These are phyloP conservation scores for Stagonosporopsis cucurbitacearum DNA, from an alignment of 2,329 filamentous ascomycete species.

Conservation along the genomic window DNA sequence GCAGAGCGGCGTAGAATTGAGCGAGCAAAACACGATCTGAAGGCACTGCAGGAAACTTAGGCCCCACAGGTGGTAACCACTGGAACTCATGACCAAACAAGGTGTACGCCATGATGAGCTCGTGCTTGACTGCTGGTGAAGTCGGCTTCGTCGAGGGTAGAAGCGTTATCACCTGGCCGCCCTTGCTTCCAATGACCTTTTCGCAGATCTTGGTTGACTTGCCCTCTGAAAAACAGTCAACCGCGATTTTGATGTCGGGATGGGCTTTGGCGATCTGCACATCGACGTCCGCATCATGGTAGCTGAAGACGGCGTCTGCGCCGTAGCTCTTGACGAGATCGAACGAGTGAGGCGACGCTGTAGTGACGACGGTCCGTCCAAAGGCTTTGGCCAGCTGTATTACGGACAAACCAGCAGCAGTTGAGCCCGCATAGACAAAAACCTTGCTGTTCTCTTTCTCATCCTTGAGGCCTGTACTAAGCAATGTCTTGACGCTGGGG, in stretches of 20 bases:
- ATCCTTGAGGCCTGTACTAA: background rate
- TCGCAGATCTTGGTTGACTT: constrained; percentile 40
- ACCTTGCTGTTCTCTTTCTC: background rate
- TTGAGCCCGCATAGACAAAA: constrained; percentile 17
- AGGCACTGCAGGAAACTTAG: background rate
- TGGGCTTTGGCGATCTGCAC: constrained; percentile 4
- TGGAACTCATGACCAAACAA: background rate
- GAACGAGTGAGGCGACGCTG: constrained; percentile 19
- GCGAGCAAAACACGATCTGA: background rate
- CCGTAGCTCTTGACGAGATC: constrained; percentile 21
- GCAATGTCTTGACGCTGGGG: background rate
- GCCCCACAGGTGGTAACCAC: background rate
- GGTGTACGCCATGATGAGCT: background rate
- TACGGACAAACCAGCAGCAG: constrained; percentile 11
- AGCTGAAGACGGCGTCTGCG: constrained; percentile 44
- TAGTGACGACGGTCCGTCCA: constrained; percentile 15
- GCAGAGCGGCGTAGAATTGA: background rate
- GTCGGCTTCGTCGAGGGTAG: constrained; percentile 13
- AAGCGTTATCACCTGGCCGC: constrained; percentile 41
- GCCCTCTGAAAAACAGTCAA: constrained; percentile 45
- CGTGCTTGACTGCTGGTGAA: background rate
- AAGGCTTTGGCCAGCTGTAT: constrained; percentile 14
- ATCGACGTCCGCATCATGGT: constrained; percentile 29
- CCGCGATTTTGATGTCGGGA: constrained; percentile 35
- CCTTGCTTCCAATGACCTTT: constrained; percentile 27